Conservation (phyloP, 129 eudicot genomes). For the Oenanthe sinensis region DNA sequence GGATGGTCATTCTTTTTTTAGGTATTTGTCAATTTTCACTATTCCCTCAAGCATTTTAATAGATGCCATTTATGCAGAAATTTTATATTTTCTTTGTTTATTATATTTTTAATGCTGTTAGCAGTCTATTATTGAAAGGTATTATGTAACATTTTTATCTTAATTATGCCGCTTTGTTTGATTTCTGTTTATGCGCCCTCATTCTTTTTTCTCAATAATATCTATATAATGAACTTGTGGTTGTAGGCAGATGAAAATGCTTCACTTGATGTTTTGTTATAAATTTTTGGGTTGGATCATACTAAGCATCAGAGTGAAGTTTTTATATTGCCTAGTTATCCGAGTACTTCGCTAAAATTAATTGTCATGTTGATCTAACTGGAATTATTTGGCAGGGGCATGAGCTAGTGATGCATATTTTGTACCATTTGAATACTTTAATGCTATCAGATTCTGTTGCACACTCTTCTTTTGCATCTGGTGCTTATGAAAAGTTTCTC, state of each 20-base stretch:
- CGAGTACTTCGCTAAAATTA: background rate
- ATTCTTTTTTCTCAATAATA: background rate
- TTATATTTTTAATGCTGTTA: background rate
- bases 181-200: background rate
- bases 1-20: background rate
- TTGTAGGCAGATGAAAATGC: background rate
- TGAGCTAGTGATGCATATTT: slow-evolving; percentile 84
- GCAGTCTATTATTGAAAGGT: background rate
- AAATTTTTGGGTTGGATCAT: background rate
- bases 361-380: background rate
- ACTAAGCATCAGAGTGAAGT: background rate
- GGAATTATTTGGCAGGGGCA: slow-evolving; percentile 59
- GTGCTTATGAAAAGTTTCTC: slow-evolving; percentile 67
- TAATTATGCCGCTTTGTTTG: background rate
- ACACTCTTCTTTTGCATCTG: slow-evolving; percentile 39
- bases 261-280: background rate
- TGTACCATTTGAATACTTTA: slow-evolving; percentile 64
- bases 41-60: background rate
- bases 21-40: background rate
- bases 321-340: background rate
- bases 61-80: background rate
- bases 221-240: background rate
- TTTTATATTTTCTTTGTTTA: background rate
- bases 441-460: slow-evolving; percentile 40
- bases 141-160: background rate